Base-by-base conservation (phyloP, 2,329 filamentous ascomycete species). In the Aspergillus tanneri region DNA sequence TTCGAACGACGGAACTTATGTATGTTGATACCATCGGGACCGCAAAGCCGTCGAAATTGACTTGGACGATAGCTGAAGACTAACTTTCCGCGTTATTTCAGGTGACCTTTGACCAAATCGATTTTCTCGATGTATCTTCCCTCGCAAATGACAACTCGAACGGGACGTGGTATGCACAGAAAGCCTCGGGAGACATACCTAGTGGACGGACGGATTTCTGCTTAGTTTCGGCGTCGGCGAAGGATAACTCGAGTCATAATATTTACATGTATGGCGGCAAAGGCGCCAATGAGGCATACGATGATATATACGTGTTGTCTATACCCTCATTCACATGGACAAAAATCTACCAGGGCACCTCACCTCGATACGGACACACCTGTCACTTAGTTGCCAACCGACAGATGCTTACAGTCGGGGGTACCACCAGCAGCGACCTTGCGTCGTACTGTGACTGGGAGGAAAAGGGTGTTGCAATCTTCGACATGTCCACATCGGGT, bases 251-350 rank as follows among this genome's bases (percentile, higher is more conserved):
- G 2, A 74, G 69, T 45, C 68, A 73, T 43, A 74, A 74, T 50
- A 71, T 78, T 18, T 70, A 73, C 45, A 54, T 78, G 28, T 77
- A 77, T 47, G 75, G 76, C 25, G 75, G 76, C 25, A 60, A 57
- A 28, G 64, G 71, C 42, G 66, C 50, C 9, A 55, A 57, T 23
- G 47, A 58, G 25, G 56, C 54, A 28, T 73, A 66, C 50, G 74
- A 77, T 42, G 70, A 77, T 23, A 56, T 75, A 7, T 72, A 70
- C 46, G 63, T 73, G 10, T 62, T 77, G 2, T 71, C 70, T 3
- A 41, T 77, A 2, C 73, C 73, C 1, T 70, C 72, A 1, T 77
- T 75, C 49, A 68, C 55, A 3, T 76, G 74, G 73, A 66, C 61
- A 4, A 63, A 66, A 35, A 53, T 72, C 11, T 72, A 63, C 43